Percentiles rank a stretch among this genome's conserved stretches.
phyloP scores from a whole-genome alignment of 2,329 filamentous ascomycete species.

The Aureobasidium sp. region DNA sequence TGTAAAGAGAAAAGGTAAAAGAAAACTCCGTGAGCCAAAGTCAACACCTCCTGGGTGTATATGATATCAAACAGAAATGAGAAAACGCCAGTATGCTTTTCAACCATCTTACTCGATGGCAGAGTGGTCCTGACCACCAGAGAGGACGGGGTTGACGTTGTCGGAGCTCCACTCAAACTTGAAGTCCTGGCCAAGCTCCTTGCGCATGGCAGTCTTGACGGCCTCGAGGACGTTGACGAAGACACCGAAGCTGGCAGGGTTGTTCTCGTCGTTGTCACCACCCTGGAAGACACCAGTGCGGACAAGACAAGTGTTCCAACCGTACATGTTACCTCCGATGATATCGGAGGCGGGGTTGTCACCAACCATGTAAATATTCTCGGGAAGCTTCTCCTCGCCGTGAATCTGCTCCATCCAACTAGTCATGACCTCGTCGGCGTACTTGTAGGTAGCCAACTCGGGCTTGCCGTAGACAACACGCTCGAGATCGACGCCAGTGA shows the following conservation, averaged over 20 bases:
- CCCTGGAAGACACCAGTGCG: slow-evolving; percentile 74
- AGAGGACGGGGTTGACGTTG: slow-evolving; percentile 60
- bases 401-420: slow-evolving; percentile 72
- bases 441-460: slow-evolving; percentile 69
- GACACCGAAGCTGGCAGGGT: slow-evolving; percentile 70
- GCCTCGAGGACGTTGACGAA: slow-evolving; percentile 68
- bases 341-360: slow-evolving; percentile 71
- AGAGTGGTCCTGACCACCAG: slow-evolving; percentile 45
- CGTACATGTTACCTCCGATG: slow-evolving; percentile 71
- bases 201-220: slow-evolving; percentile 58
- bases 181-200: slow-evolving; percentile 68
- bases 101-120: slow-evolving; percentile 47
- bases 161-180: slow-evolving; percentile 62
- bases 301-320: slow-evolving; percentile 74
- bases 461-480: slow-evolving; percentile 72
- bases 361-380: slow-evolving; percentile 70
- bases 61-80: slow-evolving; percentile 3
- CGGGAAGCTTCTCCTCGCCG: slow-evolving; percentile 60
- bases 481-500: slow-evolving; percentile 64
- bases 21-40: neutral
- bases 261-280: slow-evolving; percentile 67
- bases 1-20: neutral
- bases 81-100: slow-evolving; percentile 13
- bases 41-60: slow-evolving; percentile 13
- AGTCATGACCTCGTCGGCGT: slow-evolving; percentile 65